These are phyloP conservation scores for Aureobasidium namibiae DNA, from an alignment of 2,329 filamentous ascomycete genomes.

Conservation along the genomic window DNA sequence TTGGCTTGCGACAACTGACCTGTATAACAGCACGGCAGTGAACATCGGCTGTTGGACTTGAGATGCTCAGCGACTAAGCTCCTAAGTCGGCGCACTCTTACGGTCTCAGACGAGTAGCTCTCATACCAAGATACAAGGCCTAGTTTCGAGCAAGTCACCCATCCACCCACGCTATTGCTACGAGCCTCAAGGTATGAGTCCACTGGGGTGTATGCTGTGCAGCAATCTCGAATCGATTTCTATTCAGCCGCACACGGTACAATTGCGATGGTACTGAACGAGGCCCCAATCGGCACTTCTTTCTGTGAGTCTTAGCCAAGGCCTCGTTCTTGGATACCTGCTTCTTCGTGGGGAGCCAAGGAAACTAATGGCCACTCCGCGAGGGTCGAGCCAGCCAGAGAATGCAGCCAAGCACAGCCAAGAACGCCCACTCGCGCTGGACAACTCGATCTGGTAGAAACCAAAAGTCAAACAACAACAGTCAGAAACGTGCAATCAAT, in stretches of 20 bases:
- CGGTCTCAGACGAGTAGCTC: background rate
- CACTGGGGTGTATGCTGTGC: background rate
- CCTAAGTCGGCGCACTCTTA: too few species aligned
- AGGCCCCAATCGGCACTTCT: background rate
- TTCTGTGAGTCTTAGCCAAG: background rate
- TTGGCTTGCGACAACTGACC: background rate
- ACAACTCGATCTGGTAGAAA: background rate
- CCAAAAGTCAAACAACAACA: background rate
- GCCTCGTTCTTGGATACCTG: background rate
- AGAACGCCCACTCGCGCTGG: background rate
- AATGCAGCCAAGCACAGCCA: background rate
- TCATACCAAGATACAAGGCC: background rate
- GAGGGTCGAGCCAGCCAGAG: background rate
- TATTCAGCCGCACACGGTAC: background rate
- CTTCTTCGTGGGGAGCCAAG: slow-evolving; percentile 2
- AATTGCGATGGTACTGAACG: background rate
- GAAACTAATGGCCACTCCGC: background rate
- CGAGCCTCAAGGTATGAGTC: background rate
- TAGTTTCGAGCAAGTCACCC: background rate
- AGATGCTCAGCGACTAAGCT: background rate
- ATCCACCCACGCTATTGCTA: background rate
- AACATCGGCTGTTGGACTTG: background rate
- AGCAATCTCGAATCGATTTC: background rate
- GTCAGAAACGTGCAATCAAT: background rate
- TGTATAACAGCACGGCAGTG: background rate